Evolutionary conservation across 345 rosid species (phyloP).

Genomic region (Moringa oleifera): DNA sequence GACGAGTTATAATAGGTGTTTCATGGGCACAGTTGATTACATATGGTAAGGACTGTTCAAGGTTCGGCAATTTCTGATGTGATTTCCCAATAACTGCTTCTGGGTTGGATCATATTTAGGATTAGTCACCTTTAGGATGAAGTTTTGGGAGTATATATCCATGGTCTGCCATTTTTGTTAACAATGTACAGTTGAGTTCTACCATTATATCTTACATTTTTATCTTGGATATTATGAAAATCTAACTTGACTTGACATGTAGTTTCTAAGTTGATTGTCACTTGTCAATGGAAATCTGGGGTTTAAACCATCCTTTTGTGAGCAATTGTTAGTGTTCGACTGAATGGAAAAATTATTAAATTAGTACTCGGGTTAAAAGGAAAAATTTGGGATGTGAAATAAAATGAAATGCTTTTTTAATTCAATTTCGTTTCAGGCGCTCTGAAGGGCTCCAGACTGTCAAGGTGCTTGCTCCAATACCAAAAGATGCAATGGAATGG

Average conservation of each 20-base stretch:
- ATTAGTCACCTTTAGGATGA: not conserved
- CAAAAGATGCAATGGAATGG: conserved; percentile 86
- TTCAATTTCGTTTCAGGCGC: conserved; percentile 43
- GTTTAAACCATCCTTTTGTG: not conserved
- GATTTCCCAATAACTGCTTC: not conserved
- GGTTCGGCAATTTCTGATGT: not conserved
- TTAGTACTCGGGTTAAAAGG: not conserved
- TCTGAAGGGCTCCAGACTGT: conserved; percentile 84
- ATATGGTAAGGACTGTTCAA: conserved; percentile 50
- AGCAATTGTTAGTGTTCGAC: not conserved
- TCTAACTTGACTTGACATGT: not conserved
- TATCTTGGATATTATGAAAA: too few species aligned
- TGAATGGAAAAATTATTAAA: not conserved
- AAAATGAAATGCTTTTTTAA: not conserved
- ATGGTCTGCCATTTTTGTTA: too few species aligned
- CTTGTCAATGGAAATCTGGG: not conserved
- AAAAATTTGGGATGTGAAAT: not conserved
- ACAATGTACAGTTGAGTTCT: too few species aligned
- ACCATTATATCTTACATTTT: too few species aligned
- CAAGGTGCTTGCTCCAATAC: conserved; percentile 85
- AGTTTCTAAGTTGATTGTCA: not conserved
- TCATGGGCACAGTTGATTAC: conserved; percentile 93
- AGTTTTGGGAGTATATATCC: not conserved
- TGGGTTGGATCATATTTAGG: conserved; percentile 1
- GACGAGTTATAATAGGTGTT: conserved; percentile 84